Conservation (phyloP, 1,284 basidiomycete genomes). For the Calocybe gambosa region DNA sequence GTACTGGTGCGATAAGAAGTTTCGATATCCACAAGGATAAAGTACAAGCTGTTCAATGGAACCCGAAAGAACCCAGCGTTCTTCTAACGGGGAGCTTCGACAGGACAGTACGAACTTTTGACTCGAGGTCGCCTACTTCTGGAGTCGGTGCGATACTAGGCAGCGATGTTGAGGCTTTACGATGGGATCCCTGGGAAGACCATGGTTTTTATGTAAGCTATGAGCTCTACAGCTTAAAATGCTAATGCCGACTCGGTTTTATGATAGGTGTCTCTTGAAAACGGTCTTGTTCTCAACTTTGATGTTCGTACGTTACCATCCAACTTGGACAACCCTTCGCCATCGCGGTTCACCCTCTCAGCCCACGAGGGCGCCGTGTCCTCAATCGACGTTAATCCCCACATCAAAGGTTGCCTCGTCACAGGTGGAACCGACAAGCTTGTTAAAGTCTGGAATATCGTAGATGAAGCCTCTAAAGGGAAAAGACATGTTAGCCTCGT, state of each 20-base stretch:
- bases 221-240: constrained; percentile 2
- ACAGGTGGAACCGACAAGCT: constrained; percentile 93
- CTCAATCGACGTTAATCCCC: constrained; percentile 86
- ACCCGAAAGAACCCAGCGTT: constrained; percentile 79
- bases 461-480: constrained; percentile 55
- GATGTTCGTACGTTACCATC: constrained; percentile 82
- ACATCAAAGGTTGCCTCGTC: constrained; percentile 85
- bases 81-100: constrained; percentile 93
- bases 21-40: constrained; percentile 93
- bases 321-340: constrained; percentile 51
- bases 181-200: constrained; percentile 95
- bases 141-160: constrained; percentile 78
- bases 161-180: constrained; percentile 88
- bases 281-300: constrained; percentile 87
- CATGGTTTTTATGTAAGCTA: constrained; percentile 80
- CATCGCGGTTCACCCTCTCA: constrained; percentile 82
- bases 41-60: constrained; percentile 98
- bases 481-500: constrained; percentile 85
- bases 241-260: constrained; percentile 7
- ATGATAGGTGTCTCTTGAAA: constrained; percentile 81
- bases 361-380: constrained; percentile 97
- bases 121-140: constrained; percentile 77
- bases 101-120: constrained; percentile 89
- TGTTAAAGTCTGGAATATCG: constrained; percentile 93
- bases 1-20: constrained; percentile 70